A percentile compares a stretch with the other conserved stretches of the same genome.
Evolutionary conservation across 306 rosid species (phyloP).

Genomic region (Trifolium fragiferum): DNA sequence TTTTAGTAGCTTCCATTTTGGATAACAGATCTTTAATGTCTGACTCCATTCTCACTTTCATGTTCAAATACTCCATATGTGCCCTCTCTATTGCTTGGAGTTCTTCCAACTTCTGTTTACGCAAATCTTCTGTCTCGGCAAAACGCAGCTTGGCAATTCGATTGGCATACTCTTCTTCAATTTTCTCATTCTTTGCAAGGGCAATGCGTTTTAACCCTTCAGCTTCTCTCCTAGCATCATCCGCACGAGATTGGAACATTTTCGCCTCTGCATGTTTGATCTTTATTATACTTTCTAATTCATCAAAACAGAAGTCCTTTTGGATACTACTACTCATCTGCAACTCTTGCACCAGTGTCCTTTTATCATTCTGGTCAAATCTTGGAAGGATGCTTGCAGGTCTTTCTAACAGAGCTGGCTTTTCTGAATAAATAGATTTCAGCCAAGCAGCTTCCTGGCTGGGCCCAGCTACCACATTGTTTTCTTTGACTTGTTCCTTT

Average conservation of each 20-base stretch:
- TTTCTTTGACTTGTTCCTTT: conserved; percentile 67
- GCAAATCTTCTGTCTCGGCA: conserved; percentile 76
- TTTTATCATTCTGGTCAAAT: conserved; percentile 71
- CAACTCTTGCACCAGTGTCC: conserved; percentile 62
- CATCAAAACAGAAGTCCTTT: conserved; percentile 82
- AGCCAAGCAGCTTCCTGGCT: conserved; percentile 85
- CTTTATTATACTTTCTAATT: conserved; percentile 81
- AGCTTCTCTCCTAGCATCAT: conserved; percentile 93
- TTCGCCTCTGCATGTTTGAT: conserved; percentile 88
- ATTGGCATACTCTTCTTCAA: conserved; percentile 76
- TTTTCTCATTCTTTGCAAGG: conserved; percentile 80
- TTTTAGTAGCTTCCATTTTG: conserved; percentile 96
- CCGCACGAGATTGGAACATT: conserved; percentile 92
- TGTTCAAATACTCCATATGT: conserved; percentile 74
- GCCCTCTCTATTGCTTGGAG: conserved; percentile 79
- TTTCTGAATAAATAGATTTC: conserved; percentile 71
- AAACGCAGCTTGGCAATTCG: conserved; percentile 75
- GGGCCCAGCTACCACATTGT: conserved; percentile 69
- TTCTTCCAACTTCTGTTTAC: conserved; percentile 77
- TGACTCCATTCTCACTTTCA: conserved; percentile 91
- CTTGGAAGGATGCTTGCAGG: conserved; percentile 68
- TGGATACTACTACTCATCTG: conserved; percentile 59
- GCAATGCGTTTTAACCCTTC: conserved; percentile 90
- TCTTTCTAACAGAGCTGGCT: conserved; percentile 64
- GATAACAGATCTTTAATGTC: conserved; percentile 84